Percentiles rank a stretch among this genome's conserved stretches.
Conservation (phyloP, 306 rosid genomes). For the Bauhinia variegata region DNA sequence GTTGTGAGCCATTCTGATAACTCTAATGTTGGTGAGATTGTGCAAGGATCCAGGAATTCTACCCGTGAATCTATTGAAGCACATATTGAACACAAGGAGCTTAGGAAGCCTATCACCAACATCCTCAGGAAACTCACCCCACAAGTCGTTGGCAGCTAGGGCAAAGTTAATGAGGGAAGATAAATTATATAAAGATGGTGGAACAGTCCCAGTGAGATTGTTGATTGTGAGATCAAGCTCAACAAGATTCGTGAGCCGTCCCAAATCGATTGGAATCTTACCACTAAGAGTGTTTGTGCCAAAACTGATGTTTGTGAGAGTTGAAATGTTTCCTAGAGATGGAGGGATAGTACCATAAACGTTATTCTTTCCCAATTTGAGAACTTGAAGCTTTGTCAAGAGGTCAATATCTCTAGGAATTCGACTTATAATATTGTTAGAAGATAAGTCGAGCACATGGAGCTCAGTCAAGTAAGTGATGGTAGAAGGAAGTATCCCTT, state of each 20-base stretch:
- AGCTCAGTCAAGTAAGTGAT: constrained; percentile 47
- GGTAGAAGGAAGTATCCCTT: constrained; percentile 55
- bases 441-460: constrained; percentile 48
- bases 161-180: constrained; percentile 59
- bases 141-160: constrained; percentile 58
- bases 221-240: constrained; percentile 61
- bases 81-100: constrained; percentile 53
- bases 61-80: constrained; percentile 68
- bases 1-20: constrained; percentile 59
- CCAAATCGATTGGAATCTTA: constrained; percentile 52
- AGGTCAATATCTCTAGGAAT: constrained; percentile 49
- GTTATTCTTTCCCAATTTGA: constrained; percentile 55
- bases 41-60: constrained; percentile 71
- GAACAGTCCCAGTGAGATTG: constrained; percentile 61
- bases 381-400: constrained; percentile 50
- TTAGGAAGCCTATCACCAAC: constrained; percentile 64
- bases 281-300: constrained; percentile 68
- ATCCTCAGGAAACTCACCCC: constrained; percentile 72
- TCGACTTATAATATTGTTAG: constrained; percentile 48
- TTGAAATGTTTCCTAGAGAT: constrained; percentile 61
- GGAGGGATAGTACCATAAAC: constrained; percentile 56
- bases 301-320: constrained; percentile 50
- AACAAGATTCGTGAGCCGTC: constrained; percentile 50
- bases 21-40: constrained; percentile 59
- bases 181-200: constrained; percentile 55